Evolutionary conservation across 768 basidiomycete genomes (phyloP), one percentile per base, ranked within the genome.

Genomic region (Fomitopsis serialis): DNA sequence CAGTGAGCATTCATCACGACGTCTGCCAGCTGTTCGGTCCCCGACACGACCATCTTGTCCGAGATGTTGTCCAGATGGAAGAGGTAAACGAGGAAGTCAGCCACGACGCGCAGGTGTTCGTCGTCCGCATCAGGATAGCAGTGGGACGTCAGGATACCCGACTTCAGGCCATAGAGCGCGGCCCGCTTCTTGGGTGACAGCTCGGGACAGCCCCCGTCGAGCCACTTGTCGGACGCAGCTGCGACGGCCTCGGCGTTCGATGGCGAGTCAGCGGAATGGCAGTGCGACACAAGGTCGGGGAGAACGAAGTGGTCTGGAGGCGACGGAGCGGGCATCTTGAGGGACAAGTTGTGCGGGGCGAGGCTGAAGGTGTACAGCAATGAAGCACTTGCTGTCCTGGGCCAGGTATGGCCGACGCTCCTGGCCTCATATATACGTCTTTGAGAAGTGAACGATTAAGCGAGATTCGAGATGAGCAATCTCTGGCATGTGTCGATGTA

Each of bases 51-150:
- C 82, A 87, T 86, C 56, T 84, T 83, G 59, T 90, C 87, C 13
- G 85, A 87, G 55, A 89, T 73, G 60, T 89, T 81, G 70, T 89
- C 85, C 53, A 87, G 75, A 61, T 85, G 84, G 71, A 89, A 89
- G 45, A 89, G 77, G 64, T 80, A 89, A 54, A 78, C 83, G 59
- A 88, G 72, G 68, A 85, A 89, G 69, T 89, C 87, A 64, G 80
- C 80, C 70, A 81, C 81, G 51, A 83, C 78, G 40, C 84, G 78
- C 48, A 89, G 73, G 61, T 83, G 81, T 15, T 76, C 74, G 58
- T 74, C 75, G 21, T 74, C 73, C 37, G 77, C 77, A 35, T 76
- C 68, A n/a, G 84, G 66, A 56, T 77, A 86, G 69, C 78, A 81
- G 78, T 81, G 80, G 35, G 82, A 76, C 7, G 84, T 79, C 56